Percentiles rank a stretch among this genome's conserved stretches.
Evolutionary conservation across 495 filamentous ascomycete genomes (phyloP).

Genomic region (Annulohypoxylon stygium): DNA sequence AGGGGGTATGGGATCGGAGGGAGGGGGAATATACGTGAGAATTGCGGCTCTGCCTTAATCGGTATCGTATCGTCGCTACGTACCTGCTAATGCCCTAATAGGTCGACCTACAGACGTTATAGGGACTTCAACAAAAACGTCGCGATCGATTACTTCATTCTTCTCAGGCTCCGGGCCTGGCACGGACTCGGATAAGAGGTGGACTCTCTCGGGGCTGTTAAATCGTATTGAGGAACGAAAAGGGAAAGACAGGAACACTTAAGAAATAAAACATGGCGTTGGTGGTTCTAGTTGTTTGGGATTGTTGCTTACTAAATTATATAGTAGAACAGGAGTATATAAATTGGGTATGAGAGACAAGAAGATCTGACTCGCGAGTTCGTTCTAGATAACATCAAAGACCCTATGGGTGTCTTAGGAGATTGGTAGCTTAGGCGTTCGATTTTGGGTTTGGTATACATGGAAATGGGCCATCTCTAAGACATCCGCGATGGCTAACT

Average conservation of each 20-base stretch:
- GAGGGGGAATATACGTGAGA: slow-evolving; percentile 56
- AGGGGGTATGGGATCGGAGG: slow-evolving; percentile 58
- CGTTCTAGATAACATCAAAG: not conserved
- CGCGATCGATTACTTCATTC: slow-evolving; percentile 37
- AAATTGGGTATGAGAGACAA: too few species aligned
- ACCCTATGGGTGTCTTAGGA: too few species aligned
- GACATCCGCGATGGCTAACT: too few species aligned
- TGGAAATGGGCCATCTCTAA: too few species aligned
- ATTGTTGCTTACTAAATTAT: not conserved
- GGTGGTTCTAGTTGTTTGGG: not conserved
- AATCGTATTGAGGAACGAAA: slow-evolving; percentile 39
- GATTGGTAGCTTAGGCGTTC: too few species aligned
- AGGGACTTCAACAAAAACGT: slow-evolving; percentile 35
- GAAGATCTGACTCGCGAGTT: not conserved
- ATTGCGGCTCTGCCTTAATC: not conserved
- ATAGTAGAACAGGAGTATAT: too few species aligned
- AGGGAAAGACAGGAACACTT: slow-evolving; percentile 9
- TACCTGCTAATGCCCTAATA: slow-evolving; percentile 19
- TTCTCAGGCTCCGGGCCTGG: slow-evolving; percentile 21
- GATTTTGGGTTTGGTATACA: too few species aligned
- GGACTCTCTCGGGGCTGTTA: slow-evolving; percentile 24
- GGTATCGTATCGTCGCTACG: not conserved
- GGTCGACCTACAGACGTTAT: slow-evolving; percentile 47
- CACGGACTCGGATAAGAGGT: slow-evolving; percentile 26
- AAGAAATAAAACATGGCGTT: not conserved